Base-by-base conservation (phyloP, 2,329 filamentous ascomycete species). In the Aureobasidium sp. region DNA sequence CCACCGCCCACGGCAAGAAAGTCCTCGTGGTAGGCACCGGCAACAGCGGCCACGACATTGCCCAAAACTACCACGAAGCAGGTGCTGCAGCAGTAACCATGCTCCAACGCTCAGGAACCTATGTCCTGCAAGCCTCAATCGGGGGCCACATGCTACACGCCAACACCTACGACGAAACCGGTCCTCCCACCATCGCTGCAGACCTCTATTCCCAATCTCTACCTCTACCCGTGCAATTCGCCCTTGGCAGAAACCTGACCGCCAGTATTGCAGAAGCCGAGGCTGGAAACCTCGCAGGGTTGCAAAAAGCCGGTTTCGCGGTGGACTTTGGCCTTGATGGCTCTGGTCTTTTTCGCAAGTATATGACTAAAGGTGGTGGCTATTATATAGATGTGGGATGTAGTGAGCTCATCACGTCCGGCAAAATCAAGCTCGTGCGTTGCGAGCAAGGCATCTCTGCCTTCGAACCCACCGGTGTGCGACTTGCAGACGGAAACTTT, bases 301-400 rank as follows among this genome's bases (percentile, higher is more conserved):
- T 89, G 1, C 72, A 74, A 6, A 79, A 76, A 41, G 85, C 77
- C 0, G 86, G 86, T 0, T 89, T 89, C 77, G 79, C 79, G 58
- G 71, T 84, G 0, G 85, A 88, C 65, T 72, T 69, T 0, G 85
- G 85, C 0, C 80, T 82, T 0, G 79, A 85, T 59, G 79, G 76
- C 0, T 75, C 79, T 0, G 85, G 86, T 0, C 75, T 88, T 1
- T 78, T 83, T 61, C 71, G 81, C 58, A 87, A 87, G 70, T 88
- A 87, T 67, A 78, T 86, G 64, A 83, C 85, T 65, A 61, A 83
- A 2, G 85, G 85, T 1, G 86, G 87, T 0, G 86, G 86, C 0
- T 89, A 88, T 68, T 89, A 89, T 71, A 86, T 89, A 64, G 84
- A 89, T 63, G 85, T 88, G 1, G 87, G 87, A 0, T 82, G 81